A percentile compares a stretch with the other conserved stretches of the same genome.
Evolutionary conservation across 208 protist species (phyloP).

Genomic region (Novymonas esmeraldas): DNA sequence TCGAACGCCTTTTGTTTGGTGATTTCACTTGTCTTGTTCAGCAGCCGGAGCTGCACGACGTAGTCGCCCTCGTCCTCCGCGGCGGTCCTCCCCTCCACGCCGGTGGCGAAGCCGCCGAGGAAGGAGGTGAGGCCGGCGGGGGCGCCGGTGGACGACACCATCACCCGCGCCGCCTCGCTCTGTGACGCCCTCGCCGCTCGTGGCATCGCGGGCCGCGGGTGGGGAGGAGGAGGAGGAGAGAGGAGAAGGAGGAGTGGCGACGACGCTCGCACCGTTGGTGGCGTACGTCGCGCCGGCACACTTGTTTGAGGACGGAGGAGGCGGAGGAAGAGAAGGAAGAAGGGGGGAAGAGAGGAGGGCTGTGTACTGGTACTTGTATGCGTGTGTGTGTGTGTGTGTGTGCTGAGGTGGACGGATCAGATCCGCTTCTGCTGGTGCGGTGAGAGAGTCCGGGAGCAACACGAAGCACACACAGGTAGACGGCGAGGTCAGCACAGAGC

Average conservation of each 20-base stretch:
- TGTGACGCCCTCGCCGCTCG: slow-evolving; percentile 54
- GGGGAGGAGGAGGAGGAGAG: slow-evolving; percentile 8
- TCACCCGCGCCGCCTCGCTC: slow-evolving; percentile 60
- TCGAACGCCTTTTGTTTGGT: slow-evolving; percentile 87
- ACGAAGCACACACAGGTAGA: not conserved
- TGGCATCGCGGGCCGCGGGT: slow-evolving; percentile 30
- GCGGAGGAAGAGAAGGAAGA: too few species aligned
- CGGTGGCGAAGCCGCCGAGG: slow-evolving; percentile 57
- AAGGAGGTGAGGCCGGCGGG: slow-evolving; percentile 71
- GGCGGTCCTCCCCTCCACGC: slow-evolving; percentile 23
- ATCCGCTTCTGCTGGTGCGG: too few species aligned
- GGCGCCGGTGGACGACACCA: slow-evolving; percentile 46
- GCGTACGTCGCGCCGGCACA: too few species aligned
- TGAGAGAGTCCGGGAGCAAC: too few species aligned
- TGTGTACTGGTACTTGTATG: too few species aligned
- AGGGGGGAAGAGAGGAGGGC: too few species aligned
- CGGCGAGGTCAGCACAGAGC: too few species aligned
- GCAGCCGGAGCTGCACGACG: slow-evolving; percentile 61
- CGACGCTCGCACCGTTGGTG: not conserved
- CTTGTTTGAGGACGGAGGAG: too few species aligned
- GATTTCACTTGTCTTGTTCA: slow-evolving; percentile 83
- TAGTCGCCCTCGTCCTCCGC: slow-evolving; percentile 51
- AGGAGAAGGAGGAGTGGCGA: not conserved
- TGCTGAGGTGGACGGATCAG: too few species aligned
- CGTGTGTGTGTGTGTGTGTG: too few species aligned